Conservation (phyloP, 2,329 filamentous ascomycete species). For the Aotearoamyces nothofagi region DNA sequence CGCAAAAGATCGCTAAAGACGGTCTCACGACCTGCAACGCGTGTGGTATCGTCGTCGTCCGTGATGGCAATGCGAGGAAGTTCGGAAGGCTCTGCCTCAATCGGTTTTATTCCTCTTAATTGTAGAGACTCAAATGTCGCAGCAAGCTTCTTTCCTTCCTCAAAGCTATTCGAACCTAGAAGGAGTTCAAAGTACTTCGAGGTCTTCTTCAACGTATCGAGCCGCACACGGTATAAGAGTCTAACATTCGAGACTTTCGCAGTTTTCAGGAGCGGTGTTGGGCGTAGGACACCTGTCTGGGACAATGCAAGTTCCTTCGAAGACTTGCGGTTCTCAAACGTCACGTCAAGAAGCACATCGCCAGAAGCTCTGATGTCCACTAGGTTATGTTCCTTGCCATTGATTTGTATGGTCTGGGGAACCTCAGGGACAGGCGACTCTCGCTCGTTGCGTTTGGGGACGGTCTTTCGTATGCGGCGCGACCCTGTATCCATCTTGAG, state of each 20-base stretch:
- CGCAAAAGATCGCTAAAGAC: conserved; percentile 53
- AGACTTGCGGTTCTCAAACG: conserved; percentile 42
- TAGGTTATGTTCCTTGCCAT: conserved; percentile 16
- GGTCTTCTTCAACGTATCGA: conserved; percentile 37
- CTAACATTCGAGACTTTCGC: conserved; percentile 12
- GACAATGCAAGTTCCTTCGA: conserved; percentile 25
- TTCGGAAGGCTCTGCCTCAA: conserved; percentile 29
- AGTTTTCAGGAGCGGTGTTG: conserved; percentile 4
- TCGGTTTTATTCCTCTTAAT: conserved; percentile 27
- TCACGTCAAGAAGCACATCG: conserved; percentile 50
- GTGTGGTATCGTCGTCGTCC: conserved; percentile 55
- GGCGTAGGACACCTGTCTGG: conserved; percentile 10
- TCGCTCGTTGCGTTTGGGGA: conserved; percentile 4
- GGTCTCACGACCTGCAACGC: conserved; percentile 39
- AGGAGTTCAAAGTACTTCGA: conserved; percentile 59
- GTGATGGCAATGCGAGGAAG: conserved; percentile 50
- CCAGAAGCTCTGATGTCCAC: conserved; percentile 39
- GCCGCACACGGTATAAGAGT: conserved; percentile 40
- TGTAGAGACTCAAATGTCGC: conserved; percentile 34
- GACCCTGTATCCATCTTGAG: not conserved
- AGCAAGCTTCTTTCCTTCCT: conserved; percentile 41
- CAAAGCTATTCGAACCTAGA: conserved; percentile 45
- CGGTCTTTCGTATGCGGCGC: conserved; percentile 6
- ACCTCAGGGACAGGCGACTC: conserved; percentile 1
- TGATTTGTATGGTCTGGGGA: conserved; percentile 9